These are phyloP conservation scores for Scheffersomyces amazonensis DNA, from an alignment of 805 yeast species.

Conservation along the genomic window DNA sequence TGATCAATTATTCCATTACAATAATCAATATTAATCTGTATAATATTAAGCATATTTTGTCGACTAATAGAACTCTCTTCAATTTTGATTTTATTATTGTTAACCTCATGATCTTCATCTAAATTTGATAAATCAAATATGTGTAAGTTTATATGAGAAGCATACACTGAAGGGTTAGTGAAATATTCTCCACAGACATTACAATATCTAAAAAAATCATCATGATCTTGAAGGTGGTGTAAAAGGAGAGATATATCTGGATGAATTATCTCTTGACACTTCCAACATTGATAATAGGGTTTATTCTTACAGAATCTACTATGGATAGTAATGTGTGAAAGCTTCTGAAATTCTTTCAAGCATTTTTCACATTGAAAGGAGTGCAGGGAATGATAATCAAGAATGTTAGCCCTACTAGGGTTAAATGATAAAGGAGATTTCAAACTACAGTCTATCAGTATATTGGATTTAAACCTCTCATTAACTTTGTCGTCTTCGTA, in stretches of 20 bases:
- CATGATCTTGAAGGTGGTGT: not conserved
- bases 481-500: too few relatives aligned
- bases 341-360: not conserved
- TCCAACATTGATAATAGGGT: slow-evolving; percentile 3
- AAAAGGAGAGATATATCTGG: too few relatives aligned
- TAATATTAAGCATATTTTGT: too few relatives aligned
- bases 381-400: not conserved
- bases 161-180: not conserved
- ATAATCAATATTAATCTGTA: too few relatives aligned
- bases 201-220: not conserved
- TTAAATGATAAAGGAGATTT: too few relatives aligned
- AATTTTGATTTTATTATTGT: too few relatives aligned
- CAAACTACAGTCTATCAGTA: too few relatives aligned
- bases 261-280: slow-evolving; percentile 1
- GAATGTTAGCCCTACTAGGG: too few relatives aligned
- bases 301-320: slow-evolving; percentile 2
- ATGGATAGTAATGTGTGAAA: slow-evolving; percentile 7
- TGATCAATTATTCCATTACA: not conserved
- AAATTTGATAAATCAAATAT: not conserved
- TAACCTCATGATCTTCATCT: not conserved
- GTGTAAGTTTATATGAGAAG: not conserved
- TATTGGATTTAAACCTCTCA: too few relatives aligned
- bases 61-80: too few relatives aligned
- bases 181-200: not conserved
- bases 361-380: slow-evolving; percentile 1